Percentiles rank a stretch among this genome's conserved stretches.
These are phyloP conservation scores for Entelexis paramagnoliae DNA, from an alignment of 1,139 yeast species.

Conservation along the genomic window DNA sequence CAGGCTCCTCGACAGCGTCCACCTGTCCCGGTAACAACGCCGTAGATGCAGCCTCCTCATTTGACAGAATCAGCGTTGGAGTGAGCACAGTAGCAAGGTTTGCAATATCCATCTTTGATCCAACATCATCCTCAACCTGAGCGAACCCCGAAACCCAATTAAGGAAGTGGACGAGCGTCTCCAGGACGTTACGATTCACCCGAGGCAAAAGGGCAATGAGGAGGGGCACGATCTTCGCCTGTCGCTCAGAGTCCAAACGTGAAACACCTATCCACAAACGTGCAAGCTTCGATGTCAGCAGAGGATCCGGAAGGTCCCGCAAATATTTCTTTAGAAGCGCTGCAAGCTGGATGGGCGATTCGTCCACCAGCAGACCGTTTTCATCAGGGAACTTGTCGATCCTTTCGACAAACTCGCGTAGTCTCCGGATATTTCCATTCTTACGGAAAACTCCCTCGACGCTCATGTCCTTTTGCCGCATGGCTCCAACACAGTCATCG, in stretches of 20 bases:
- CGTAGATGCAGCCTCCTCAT: constrained; percentile 19
- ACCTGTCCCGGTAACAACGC: constrained; percentile 26
- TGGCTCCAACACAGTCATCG: constrained; percentile 74
- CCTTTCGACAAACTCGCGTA: constrained; percentile 62
- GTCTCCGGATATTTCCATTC: constrained; percentile 84
- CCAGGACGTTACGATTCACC: constrained; percentile 73
- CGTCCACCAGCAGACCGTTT: constrained; percentile 62
- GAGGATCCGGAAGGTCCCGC: constrained; percentile 86
- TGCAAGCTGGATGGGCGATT: constrained; percentile 85
- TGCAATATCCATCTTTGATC: constrained; percentile 94
- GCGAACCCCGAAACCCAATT: constrained; percentile 97
- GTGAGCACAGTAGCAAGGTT: constrained; percentile 92
- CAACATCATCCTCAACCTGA: constrained; percentile 44
- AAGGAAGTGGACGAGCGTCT: constrained; percentile 74
- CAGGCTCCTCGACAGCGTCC: constrained; percentile 29
- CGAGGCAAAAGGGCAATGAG: constrained; percentile 74
- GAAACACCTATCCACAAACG: constrained; percentile 63
- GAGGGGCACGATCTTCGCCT: constrained; percentile 36
- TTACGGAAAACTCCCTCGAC: constrained; percentile 94
- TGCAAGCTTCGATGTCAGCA: constrained; percentile 66
- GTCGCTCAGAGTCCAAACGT: constrained; percentile 3
- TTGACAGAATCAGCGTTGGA: constrained; percentile 65
- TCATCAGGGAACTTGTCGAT: constrained; percentile 67
- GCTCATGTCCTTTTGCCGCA: constrained; percentile 88
- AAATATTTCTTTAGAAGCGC: constrained; percentile 86